These are phyloP conservation scores for Fagopyrum esculentum DNA, from an alignment of 148 eudicot genomes.

Conservation along the genomic window DNA sequence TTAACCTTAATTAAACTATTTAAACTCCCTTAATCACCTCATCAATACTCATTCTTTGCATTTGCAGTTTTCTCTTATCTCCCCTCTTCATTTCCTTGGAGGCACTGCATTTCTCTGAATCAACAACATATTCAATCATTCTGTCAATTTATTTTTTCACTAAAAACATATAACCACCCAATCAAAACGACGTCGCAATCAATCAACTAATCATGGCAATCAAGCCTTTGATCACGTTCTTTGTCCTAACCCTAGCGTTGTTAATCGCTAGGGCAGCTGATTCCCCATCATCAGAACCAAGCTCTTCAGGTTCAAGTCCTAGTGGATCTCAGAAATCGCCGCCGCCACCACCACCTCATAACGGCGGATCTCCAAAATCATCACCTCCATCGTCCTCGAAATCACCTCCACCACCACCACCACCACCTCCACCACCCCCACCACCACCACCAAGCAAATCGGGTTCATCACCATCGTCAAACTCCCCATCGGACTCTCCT, in stretches of 20 bases:
- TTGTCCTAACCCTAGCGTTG: not conserved
- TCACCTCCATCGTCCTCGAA: not conserved
- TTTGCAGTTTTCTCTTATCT: not conserved
- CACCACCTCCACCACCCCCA: not conserved
- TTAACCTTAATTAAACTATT: not conserved
- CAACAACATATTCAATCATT: not conserved
- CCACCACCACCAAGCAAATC: not conserved
- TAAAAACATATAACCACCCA: not conserved
- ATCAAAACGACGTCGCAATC: not conserved
- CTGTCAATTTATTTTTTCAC: no score
- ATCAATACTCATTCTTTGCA: constrained; percentile 1
- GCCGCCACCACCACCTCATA: not conserved
- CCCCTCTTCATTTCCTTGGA: not conserved
- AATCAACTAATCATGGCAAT: not conserved
- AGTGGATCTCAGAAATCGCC: no score
- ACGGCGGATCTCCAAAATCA: not conserved
- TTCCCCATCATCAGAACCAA: not conserved
- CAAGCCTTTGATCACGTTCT: not conserved
- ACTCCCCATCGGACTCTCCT: not conserved
- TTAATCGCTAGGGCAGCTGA: not conserved
- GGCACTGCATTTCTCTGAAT: constrained; percentile 4
- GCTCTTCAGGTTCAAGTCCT: no score
- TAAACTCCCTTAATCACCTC: not conserved
- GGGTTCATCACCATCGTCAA: no score
- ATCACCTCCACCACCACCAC: not conserved